phyloP scores from a whole-genome alignment of 2,329 filamentous ascomycete genomes.

The Raffaelea ambrosiae region DNA sequence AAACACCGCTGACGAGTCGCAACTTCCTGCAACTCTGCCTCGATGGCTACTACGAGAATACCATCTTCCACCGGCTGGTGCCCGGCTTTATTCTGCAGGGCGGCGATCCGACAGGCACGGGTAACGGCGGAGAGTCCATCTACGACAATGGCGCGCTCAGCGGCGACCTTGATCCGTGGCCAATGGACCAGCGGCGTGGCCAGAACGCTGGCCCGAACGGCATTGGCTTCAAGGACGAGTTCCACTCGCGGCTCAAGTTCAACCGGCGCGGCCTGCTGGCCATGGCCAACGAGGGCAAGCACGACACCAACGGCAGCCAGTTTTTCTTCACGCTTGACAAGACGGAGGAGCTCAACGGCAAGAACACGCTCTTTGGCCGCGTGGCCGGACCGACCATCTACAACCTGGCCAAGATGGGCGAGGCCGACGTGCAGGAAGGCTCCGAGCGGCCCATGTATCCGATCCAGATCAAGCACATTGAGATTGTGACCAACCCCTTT shows the following conservation, averaged over 20 bases:
- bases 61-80: conserved; percentile 87
- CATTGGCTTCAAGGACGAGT: conserved; percentile 69
- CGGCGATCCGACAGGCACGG: conserved; percentile 88
- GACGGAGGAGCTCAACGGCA: conserved; percentile 74
- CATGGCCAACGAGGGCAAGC: conserved; percentile 84
- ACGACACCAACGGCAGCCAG: conserved; percentile 83
- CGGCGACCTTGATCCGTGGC: conserved; percentile 64
- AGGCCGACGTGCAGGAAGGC: conserved; percentile 70
- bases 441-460: conserved; percentile 81
- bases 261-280: conserved; percentile 82
- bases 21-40: conserved; percentile 95
- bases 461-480: conserved; percentile 63
- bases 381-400: conserved; percentile 93
- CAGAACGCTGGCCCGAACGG: conserved; percentile 51
- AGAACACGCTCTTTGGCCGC: conserved; percentile 89
- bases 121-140: conserved; percentile 84
- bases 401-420: conserved; percentile 88
- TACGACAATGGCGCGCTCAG: conserved; percentile 75
- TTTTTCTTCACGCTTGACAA: conserved; percentile 93
- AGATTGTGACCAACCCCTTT: conserved; percentile 76
- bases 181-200: conserved; percentile 56
- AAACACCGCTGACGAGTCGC: conserved; percentile 81
- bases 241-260: conserved; percentile 87
- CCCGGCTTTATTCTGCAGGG: conserved; percentile 91
- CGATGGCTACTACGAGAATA: conserved; percentile 91